Evolutionary conservation across 2,329 filamentous ascomycete genomes (phyloP).

Genomic region (Fusarium coicis): DNA sequence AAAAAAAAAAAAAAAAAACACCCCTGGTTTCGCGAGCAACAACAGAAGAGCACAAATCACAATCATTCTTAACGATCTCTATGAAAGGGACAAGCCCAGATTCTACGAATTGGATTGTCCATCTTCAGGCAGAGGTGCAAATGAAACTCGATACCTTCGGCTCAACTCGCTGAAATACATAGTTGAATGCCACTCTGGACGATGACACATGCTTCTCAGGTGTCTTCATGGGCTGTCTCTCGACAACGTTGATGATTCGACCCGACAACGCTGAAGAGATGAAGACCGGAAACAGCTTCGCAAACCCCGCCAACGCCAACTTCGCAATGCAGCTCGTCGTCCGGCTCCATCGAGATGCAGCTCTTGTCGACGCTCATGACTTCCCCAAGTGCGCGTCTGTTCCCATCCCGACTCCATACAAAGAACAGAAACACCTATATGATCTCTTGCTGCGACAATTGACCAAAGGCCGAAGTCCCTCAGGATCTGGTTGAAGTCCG

Average conservation of each 20-base stretch:
- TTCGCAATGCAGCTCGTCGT: not conserved
- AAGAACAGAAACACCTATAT: not conserved
- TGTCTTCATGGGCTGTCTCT: not conserved
- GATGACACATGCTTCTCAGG: not conserved
- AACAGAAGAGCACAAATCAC: not conserved
- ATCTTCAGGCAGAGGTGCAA: not conserved
- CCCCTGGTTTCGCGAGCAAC: not conserved
- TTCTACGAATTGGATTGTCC: not conserved
- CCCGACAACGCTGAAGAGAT: not conserved
- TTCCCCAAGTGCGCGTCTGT: not conserved
- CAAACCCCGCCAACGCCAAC: not conserved
- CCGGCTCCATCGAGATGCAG: not conserved
- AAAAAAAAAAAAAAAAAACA: not conserved
- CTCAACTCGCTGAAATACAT: not conserved
- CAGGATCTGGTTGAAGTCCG: not conserved
- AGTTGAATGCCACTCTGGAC: not conserved
- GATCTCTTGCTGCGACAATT: not conserved
- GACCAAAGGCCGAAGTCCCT: not conserved
- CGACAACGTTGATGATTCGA: not conserved
- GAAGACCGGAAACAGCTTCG: not conserved
- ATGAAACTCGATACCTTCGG: not conserved
- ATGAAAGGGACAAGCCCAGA: not conserved
- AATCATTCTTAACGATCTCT: not conserved
- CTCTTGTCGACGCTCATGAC: not conserved
- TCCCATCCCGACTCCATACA: not conserved